Evolutionary conservation across 495 filamentous ascomycete genomes (phyloP).

Genomic region (Aspergillus mulundensis): DNA sequence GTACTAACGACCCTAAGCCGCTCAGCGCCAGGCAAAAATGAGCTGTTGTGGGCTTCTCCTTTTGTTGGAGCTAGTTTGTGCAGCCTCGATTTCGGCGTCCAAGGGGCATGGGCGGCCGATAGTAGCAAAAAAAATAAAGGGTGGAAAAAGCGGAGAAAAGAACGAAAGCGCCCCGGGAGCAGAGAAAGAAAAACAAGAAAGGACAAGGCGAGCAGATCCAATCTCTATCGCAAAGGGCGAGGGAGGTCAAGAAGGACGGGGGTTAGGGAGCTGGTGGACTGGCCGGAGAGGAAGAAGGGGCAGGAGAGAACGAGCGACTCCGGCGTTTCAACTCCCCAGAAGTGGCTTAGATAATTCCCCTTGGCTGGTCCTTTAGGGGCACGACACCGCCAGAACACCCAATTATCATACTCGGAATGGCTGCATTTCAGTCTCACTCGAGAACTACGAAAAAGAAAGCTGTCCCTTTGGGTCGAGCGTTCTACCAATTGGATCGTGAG

Average conservation of each 20-base stretch:
- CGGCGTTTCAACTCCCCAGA: conserved; percentile 23
- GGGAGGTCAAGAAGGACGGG: conserved; percentile 3
- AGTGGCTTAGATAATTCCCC: conserved; percentile 25
- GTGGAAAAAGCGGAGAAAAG: conserved; percentile 8
- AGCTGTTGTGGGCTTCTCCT: conserved; percentile 6
- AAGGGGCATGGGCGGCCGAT: conserved; percentile 15
- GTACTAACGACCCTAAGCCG: conserved; percentile 5
- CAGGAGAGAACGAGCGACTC: conserved; percentile 12
- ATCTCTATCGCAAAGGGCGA: not conserved
- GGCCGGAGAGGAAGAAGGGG: conserved; percentile 7
- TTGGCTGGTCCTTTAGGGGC: conserved; percentile 11
- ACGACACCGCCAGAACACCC: conserved; percentile 5
- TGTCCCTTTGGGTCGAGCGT: not conserved
- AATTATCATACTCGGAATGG: conserved; percentile 1
- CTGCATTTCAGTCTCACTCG: conserved; percentile 4
- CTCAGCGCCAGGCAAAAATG: conserved; percentile 15
- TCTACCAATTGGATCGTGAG: too few relatives aligned
- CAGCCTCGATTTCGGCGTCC: conserved; percentile 13
- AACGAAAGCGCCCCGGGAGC: conserved; percentile 8
- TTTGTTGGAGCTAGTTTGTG: conserved; percentile 11
- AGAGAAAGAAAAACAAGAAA: conserved; percentile 15
- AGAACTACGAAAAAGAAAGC: not conserved
- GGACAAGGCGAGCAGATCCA: conserved; percentile 14
- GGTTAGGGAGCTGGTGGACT: conserved; percentile 1
- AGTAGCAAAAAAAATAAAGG: conserved; percentile 18